Base-by-base conservation (phyloP, 768 basidiomycete species). In the Amanita fuliginea region DNA sequence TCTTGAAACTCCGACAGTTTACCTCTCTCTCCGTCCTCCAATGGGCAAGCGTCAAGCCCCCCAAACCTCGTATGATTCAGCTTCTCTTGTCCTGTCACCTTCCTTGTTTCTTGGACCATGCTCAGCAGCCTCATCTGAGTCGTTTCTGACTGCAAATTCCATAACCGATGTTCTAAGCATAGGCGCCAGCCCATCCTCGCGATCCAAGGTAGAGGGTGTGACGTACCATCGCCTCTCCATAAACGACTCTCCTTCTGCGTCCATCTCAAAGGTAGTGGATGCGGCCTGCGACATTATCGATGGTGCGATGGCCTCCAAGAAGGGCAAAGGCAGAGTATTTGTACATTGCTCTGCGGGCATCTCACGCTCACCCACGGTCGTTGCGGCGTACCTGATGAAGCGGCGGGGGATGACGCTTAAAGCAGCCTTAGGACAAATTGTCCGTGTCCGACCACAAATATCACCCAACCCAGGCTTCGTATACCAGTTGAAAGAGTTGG, bases 261-360 rank as follows among this genome's bases (percentile, higher is more conserved):
- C 62, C 8, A 62, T 73, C 34, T 35, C 47, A 6, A 51, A 60
- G 6, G 56, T 62, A 42, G 44, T 53, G 9, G 55, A 62, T n/a
- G 43, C 55, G 1, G 69, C 69, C 9, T 53, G 51, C 40, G 47
- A 55, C 5, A 59, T 68, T 24, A 69, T 70, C 53, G 58, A 66
- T 22, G 44, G 45, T 13, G 62, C 59, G 1, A 44, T 60, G n/a
- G 41, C 51, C 11, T 54, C 53, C 9, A 58, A 53, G 24, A 51
- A 61, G 14, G 61, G 58, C 6, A 55, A 43, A 16, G 67, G 68
- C 33, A 62, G 54, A 47, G 65, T 74, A 32, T 60, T 75, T 5
- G 66, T 74, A 0, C 73, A 75, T 49, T 75, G 73, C 55, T 63
- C 61, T 1, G 73, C 71, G 1, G 73, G 62, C 10, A 64, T 74